Evolutionary conservation across 306 rosid genomes (phyloP), one percentile per base, ranked within the genome.

Genomic region (Oxytropis ochrocephala): DNA sequence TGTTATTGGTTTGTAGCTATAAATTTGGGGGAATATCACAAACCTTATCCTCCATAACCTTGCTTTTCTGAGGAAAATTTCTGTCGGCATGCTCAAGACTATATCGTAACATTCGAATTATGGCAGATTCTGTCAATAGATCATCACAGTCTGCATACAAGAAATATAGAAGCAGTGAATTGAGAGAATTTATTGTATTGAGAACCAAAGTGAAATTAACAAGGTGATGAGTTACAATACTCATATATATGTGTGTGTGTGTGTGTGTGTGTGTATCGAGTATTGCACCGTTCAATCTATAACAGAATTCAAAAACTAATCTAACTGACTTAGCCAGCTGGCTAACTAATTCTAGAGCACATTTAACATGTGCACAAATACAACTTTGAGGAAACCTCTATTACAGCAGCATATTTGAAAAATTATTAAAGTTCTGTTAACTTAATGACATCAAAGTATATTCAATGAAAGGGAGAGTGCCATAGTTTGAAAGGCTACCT

Each of bases 51-150:
- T 24, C 29, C 73, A 56, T 57, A 42, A 46, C 33, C 43, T 42
- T 56, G 41, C n/a, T 49, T 81, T 80, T 86, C 52, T 30, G 85
- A 54, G 87, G 81, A 70, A 86, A 72, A 77, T 88, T 83, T 80
- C 84, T 83, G 49, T 92, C 97, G 32, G 98, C 93, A 68, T 85
- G 98, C 78, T 78, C 97, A 69, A 93, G 90, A 32, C 88, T 74
- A 75, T 85, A 84, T 39, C 72, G 77, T 71, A 93, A 64, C 97
- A 93, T 83, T 74, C 81, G 82, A 58, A 82, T 33, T 48, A 88
- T 80, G 44, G 87, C 60, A 71, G 83, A 60, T 64, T 79, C 80
- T 7, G 89, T 88, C 48, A 67, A 87, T 7, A 49, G 78, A 78
- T 83, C 87, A 72, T 75, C 79, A 56, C 74, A 68, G 27, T 88